Evolutionary conservation across 2,329 filamentous ascomycete genomes (phyloP).

Genomic region (Dactylellina haptotyla): DNA sequence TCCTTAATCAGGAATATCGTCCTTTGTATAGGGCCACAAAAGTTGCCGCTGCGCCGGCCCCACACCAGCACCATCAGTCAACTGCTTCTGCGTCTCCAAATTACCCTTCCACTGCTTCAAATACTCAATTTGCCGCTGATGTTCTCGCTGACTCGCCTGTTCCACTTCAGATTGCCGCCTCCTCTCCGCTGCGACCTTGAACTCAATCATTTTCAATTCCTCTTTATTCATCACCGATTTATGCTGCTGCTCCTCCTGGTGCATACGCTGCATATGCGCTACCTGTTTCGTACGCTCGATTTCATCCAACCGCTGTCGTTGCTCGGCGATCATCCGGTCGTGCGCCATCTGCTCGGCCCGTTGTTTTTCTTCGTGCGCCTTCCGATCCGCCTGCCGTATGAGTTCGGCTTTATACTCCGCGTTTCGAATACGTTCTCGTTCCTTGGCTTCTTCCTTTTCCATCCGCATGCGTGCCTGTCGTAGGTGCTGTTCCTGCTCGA

Average conservation of each 20-base stretch:
- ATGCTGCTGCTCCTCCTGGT: conserved; percentile 46
- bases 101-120: conserved; percentile 45
- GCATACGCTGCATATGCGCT: conserved; percentile 30
- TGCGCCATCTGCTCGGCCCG: conserved; percentile 32
- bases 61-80: conserved; percentile 14
- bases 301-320: conserved; percentile 27
- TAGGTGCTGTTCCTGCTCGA: conserved; percentile 39
- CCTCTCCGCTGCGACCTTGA: conserved; percentile 39
- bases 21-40: conserved; percentile 49
- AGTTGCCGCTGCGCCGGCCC: conserved; percentile 22
- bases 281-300: conserved; percentile 21
- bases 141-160: conserved; percentile 34
- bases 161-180: conserved; percentile 44
- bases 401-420: conserved; percentile 44
- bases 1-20: conserved; percentile 44
- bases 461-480: conserved; percentile 31
- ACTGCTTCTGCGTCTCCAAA: conserved; percentile 41
- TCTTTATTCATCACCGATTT: conserved; percentile 34
- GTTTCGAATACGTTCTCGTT: conserved; percentile 39
- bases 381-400: conserved; percentile 33
- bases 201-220: conserved; percentile 51
- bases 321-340: conserved; percentile 19
- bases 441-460: conserved; percentile 37
- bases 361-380: conserved; percentile 33
- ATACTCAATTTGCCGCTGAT: conserved; percentile 39